Percentiles rank a stretch among this genome's conserved stretches.
These are phyloP conservation scores for Ophiostoma quercus DNA, from an alignment of 2,329 filamentous ascomycete genomes.

Conservation along the genomic window DNA sequence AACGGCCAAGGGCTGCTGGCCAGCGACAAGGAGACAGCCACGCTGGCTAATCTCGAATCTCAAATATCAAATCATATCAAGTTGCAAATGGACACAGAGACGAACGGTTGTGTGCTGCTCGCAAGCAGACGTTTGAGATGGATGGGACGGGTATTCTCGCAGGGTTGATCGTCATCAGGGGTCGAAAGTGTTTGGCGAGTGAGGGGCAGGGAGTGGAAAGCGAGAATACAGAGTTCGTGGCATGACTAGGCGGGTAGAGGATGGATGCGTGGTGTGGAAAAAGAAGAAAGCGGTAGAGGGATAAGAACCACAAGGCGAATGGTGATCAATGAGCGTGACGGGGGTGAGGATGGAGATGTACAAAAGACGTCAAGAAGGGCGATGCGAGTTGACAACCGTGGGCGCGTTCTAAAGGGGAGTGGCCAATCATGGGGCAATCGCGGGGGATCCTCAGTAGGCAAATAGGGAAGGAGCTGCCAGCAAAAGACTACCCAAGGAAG, in stretches of 20 bases:
- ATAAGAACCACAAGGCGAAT: neutral
- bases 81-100: neutral
- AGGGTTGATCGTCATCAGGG: conserved; percentile 43
- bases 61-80: neutral
- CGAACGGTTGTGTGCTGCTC: neutral
- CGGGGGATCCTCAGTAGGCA: neutral
- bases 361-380: neutral
- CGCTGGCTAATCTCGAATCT: neutral
- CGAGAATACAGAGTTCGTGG: neutral
- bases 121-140: conserved; percentile 45
- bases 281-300: neutral
- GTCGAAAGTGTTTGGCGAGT: conserved; percentile 17
- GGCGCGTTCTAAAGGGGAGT: neutral
- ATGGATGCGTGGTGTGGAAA: neutral
- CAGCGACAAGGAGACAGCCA: neutral
- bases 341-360: neutral
- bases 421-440: neutral
- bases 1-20: neutral
- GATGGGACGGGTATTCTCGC: conserved; percentile 44
- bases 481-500: neutral
- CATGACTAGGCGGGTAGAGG: neutral
- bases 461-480: neutral
- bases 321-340: neutral
- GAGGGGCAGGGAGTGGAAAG: conserved; percentile 15
- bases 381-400: neutral